Conservation (phyloP, 108 stramenopile genomes). For the Cyclotella atomus region DNA sequence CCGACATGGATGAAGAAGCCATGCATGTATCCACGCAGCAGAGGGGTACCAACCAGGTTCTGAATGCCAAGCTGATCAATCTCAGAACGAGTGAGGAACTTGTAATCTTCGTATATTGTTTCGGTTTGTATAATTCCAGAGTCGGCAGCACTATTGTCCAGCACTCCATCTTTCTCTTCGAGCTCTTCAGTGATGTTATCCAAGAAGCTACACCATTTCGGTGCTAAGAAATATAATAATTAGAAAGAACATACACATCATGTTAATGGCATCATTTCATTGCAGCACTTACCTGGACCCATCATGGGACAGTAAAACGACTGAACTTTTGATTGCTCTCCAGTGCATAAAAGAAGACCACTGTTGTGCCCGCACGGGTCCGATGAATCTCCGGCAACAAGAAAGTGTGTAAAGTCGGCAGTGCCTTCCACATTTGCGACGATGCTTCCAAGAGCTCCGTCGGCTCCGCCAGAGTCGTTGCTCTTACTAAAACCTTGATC, state of each 20-base stretch:
- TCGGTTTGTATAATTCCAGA: conserved; percentile 63
- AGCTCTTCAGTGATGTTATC: conserved; percentile 99
- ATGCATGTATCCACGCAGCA: conserved; percentile 98
- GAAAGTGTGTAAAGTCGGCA: conserved; percentile 90
- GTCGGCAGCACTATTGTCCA: conserved; percentile 46
- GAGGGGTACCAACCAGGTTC: conserved; percentile 94
- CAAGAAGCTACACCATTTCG: conserved; percentile 98
- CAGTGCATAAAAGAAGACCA: conserved; percentile 94
- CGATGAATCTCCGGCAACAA: conserved; percentile 83
- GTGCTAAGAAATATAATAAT: no score
- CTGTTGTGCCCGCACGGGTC: conserved; percentile 80
- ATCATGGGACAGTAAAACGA: conserved; percentile 95
- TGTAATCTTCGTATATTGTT: conserved; percentile 98
- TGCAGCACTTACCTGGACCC: conserved; percentile 94
- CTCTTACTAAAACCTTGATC: conserved; percentile 27
- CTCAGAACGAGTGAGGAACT: conserved; percentile 95
- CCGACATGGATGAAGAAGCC: conserved; percentile 98
- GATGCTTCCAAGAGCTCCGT: conserved; percentile 72
- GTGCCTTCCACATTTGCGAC: conserved; percentile 95
- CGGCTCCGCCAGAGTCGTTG: conserved; percentile 32
- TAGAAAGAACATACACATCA: no score
- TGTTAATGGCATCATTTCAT: conserved; percentile 98
- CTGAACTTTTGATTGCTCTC: conserved; percentile 94
- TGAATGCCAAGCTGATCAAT: conserved; percentile 93
- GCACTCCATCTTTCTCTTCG: conserved; percentile 88